Evolutionary conservation across 306 rosid species (phyloP), one percentile per base, ranked within the genome.

Genomic region (Casuarina glauca): DNA sequence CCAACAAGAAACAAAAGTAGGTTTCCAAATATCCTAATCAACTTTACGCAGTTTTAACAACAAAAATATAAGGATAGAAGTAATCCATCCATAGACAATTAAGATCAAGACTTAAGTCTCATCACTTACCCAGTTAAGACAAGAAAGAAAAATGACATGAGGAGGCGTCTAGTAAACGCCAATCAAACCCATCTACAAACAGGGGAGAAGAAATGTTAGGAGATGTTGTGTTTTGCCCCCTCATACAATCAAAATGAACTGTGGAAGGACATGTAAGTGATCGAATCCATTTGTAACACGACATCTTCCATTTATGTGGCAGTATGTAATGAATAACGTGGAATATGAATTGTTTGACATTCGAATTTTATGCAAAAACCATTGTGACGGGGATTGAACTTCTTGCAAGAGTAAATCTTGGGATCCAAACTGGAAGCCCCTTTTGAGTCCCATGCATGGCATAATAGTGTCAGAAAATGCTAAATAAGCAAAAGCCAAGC

Each of bases 21-120:
- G 86, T 94, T 94, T 86, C 97, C 97, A 70, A 90, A 94, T 80
- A 94, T 89, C 91, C 98, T 94, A 82, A 63, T 57, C 69, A 74
- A 74, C 68, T 85, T 73, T 69, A 72, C 81, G 72, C 51, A 46
- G 76, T 70, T 52, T 75, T 26, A 26, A 26, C 32, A 26, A 26
- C 32, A 26, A 26, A 26, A 26, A 26, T 26, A 26, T 26, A 26
- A 26, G 32, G 32, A 26, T 26, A 26, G 32, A 26, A 26, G 32
- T 26, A 26, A 26, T 26, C 32, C 32, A 52, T 68, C 45, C 66
- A 50, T 67, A 55, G 39, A 76, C 51, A 64, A 72, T 75, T 52
- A 75, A 78, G 70, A 70, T 43, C 19, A 41, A 52, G 36, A 11
- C 35, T 45, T 68, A 16, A 41, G 20, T 4, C 52, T 62, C 46